These are phyloP conservation scores for Acanthamoeba royreba DNA, from an alignment of 208 protist genomes.

Conservation along the genomic window DNA sequence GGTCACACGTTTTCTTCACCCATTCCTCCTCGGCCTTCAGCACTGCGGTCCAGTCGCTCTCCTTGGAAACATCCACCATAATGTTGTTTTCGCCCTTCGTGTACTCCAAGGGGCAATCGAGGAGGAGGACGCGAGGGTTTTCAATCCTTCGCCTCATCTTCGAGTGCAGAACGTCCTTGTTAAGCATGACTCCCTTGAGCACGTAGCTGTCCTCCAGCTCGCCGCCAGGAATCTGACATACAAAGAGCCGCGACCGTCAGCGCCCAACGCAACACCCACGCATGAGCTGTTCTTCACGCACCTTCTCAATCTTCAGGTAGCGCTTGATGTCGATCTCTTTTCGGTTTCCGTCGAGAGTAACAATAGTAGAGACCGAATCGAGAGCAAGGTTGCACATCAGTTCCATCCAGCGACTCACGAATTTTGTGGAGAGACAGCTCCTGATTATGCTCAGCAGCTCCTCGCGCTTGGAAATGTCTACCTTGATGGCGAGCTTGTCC, in stretches of 20 bases:
- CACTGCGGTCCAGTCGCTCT: constrained; percentile 95
- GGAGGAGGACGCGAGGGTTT: constrained; percentile 97
- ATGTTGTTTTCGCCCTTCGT: constrained; percentile 99
- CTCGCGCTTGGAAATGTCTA: constrained; percentile 92
- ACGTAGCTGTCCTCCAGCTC: constrained; percentile 97
- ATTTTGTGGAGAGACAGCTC: constrained; percentile 98
- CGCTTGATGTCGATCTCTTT: constrained; percentile 99
- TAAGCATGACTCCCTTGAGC: constrained; percentile 98
- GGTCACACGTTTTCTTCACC: constrained; percentile 94
- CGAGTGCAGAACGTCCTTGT: constrained; percentile 99
- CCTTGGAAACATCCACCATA: constrained; percentile 96
- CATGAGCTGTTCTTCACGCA: background rate
- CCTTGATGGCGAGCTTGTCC: constrained; percentile 84
- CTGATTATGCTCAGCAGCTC: constrained; percentile 90
- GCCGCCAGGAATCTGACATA: constrained; percentile 96
- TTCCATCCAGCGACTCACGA: constrained; percentile 91
- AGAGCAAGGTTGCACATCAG: constrained; percentile 97
- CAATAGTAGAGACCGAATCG: constrained; percentile 95
- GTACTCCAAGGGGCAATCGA: constrained; percentile 99
- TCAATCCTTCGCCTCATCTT: constrained; percentile 98
- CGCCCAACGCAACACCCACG: background rate
- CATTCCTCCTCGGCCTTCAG: constrained; percentile 99
- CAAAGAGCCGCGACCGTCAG: background rate
- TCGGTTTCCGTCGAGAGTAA: constrained; percentile 77
- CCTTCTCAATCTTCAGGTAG: constrained; percentile 97